Evolutionary conservation across 257 asterid genomes (phyloP).

Genomic region (Plectranthus barbatus): DNA sequence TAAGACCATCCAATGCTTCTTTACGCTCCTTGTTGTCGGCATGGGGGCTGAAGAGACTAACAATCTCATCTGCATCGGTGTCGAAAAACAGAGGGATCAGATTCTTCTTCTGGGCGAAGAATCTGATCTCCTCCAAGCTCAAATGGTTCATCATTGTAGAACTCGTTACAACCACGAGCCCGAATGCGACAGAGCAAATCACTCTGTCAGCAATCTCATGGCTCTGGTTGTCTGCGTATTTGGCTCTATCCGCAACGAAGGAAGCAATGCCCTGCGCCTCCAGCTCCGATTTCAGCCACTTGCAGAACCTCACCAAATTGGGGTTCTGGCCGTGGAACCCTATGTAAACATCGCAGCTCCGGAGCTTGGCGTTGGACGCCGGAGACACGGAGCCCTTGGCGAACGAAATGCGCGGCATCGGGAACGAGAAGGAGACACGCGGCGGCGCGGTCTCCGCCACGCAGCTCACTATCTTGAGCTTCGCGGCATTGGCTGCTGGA

Average conservation of each 20-base stretch:
- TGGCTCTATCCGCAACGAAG: slow-evolving; percentile 73
- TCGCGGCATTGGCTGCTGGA: no score
- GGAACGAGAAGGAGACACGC: slow-evolving; percentile 74
- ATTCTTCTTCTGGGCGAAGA: slow-evolving; percentile 83
- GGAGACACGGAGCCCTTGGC: slow-evolving; percentile 63
- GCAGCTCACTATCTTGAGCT: slow-evolving; percentile 56
- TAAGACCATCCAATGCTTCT: slow-evolving; percentile 62
- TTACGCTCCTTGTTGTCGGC: slow-evolving; percentile 51
- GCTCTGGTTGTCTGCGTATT: slow-evolving; percentile 68
- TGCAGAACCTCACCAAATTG: slow-evolving; percentile 61
- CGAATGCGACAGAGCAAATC: slow-evolving; percentile 69
- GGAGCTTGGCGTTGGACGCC: slow-evolving; percentile 60
- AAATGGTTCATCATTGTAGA: slow-evolving; percentile 45
- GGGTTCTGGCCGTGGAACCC: slow-evolving; percentile 74
- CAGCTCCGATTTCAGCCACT: slow-evolving; percentile 85
- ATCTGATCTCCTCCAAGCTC: slow-evolving; percentile 67
- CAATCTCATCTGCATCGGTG: slow-evolving; percentile 38
- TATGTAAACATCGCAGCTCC: slow-evolving; percentile 85
- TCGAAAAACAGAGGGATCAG: slow-evolving; percentile 72
- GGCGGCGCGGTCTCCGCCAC: slow-evolving; percentile 39
- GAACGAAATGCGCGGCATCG: slow-evolving; percentile 71
- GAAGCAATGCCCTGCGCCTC: slow-evolving; percentile 90
- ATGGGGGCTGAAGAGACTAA: slow-evolving; percentile 24
- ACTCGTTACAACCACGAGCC: slow-evolving; percentile 56
- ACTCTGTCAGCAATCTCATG: slow-evolving; percentile 85